Percentiles rank a stretch among this genome's conserved stretches.
These are phyloP conservation scores for Monosporascus sp. DNA, from an alignment of 2,329 filamentous ascomycete species.

Conservation along the genomic window DNA sequence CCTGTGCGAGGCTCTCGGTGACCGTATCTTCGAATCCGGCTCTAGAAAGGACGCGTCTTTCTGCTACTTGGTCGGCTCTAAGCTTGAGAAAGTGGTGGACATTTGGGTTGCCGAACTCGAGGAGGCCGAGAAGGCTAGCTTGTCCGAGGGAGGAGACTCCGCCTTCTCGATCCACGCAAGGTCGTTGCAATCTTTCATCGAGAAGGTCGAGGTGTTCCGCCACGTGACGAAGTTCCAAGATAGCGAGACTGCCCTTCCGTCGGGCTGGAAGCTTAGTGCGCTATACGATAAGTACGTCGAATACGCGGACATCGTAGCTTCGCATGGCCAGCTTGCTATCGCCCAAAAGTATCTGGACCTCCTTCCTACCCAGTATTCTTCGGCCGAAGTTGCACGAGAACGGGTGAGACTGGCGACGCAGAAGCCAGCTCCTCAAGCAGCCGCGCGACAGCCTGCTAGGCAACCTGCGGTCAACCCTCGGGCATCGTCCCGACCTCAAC, in stretches of 20 bases:
- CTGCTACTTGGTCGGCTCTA: constrained; percentile 93
- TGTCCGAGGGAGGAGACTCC: constrained; percentile 68
- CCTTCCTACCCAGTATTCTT: constrained; percentile 75
- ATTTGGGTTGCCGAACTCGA: constrained; percentile 92
- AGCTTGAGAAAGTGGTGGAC: constrained; percentile 91
- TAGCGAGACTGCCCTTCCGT: constrained; percentile 61
- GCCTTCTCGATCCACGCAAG: constrained; percentile 89
- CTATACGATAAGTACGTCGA: constrained; percentile 95
- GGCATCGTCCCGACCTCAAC: constrained; percentile 34
- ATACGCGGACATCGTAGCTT: constrained; percentile 90
- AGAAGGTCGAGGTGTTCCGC: constrained; percentile 97
- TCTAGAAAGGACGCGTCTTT: constrained; percentile 88
- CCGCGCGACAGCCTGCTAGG: constrained; percentile 24
- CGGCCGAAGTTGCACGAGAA: constrained; percentile 80
- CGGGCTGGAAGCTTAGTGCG: constrained; percentile 81
- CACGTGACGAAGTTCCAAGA: constrained; percentile 90
- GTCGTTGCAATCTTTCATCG: constrained; percentile 86
- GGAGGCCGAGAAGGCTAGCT: constrained; percentile 71
- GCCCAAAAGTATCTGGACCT: constrained; percentile 91
- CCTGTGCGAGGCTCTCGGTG: constrained; percentile 89
- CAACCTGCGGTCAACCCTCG: constrained; percentile 17
- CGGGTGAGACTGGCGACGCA: constrained; percentile 80
- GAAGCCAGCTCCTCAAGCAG: constrained; percentile 36
- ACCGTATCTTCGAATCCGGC: constrained; percentile 75
- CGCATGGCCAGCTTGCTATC: constrained; percentile 78